These are phyloP conservation scores for Orobanche coerulescens DNA, from an alignment of 257 asterid species.

Conservation along the genomic window DNA sequence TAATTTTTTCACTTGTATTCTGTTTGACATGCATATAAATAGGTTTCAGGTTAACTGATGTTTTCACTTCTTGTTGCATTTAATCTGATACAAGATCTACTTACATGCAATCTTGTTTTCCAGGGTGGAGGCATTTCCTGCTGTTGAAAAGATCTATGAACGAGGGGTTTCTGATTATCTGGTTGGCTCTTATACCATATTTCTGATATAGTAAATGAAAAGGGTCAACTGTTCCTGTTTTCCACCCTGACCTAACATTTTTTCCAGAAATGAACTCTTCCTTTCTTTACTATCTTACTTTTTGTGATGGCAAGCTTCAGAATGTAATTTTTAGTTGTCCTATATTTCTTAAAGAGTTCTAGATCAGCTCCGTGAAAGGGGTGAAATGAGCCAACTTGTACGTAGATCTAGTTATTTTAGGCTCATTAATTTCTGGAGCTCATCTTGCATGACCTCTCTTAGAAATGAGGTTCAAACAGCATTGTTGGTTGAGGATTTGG, in stretches of 20 bases:
- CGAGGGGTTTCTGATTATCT: conserved; percentile 86
- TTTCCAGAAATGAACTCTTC: not conserved
- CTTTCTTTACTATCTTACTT: not conserved
- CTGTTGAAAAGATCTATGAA: conserved; percentile 69
- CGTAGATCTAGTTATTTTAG: not conserved
- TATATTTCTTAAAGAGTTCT: conserved; percentile 1
- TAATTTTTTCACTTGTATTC: not conserved
- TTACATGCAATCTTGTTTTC: conserved; percentile 4
- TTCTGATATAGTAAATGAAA: conserved; percentile 12
- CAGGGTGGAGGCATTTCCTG: conserved; percentile 61
- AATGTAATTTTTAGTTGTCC: not conserved
- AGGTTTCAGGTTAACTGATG: not conserved
- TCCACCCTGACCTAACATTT: not conserved
- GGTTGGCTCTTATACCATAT: conserved; percentile 39
- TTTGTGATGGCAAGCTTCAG: conserved; percentile 13
- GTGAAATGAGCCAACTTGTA: conserved; percentile 5
- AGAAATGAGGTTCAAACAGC: not conserved
- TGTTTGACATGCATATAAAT: conserved; percentile 7
- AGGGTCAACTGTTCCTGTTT: not conserved
- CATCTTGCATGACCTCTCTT: conserved; percentile 13
- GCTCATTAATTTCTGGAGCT: not conserved
- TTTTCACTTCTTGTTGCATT: not conserved
- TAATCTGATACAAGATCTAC: not conserved
- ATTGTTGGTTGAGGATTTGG: not conserved
- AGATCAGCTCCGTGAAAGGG: not conserved